Evolutionary conservation across 345 rosid genomes (phyloP).

Genomic region (Cardamine resedifolia): DNA sequence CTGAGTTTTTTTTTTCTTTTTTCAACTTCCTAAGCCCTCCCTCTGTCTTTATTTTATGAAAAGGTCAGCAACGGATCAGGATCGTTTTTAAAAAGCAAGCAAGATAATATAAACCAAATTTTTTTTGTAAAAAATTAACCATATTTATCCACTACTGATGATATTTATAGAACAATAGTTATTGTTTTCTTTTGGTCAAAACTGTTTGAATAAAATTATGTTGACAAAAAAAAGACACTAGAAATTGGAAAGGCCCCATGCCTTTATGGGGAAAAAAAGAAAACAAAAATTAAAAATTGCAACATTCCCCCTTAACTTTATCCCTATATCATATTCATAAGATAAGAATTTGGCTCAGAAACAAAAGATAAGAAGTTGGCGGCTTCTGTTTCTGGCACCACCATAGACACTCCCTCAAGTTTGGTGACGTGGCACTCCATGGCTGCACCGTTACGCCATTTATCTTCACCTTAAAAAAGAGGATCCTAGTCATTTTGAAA

Average conservation of each 20-base stretch:
- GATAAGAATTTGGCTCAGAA: slow-evolving; percentile 10
- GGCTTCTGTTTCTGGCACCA: slow-evolving; percentile 34
- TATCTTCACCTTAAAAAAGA: neutral
- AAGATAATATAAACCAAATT: slow-evolving; percentile 1
- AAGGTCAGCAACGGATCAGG: slow-evolving; percentile 31
- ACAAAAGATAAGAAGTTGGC: slow-evolving; percentile 25
- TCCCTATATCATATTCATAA: neutral
- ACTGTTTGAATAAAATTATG: neutral
- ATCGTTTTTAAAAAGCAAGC: neutral
- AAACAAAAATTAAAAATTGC: neutral
- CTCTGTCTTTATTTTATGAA: slow-evolving; percentile 26
- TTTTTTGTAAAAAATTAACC: too few relatives aligned
- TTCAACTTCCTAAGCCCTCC: neutral
- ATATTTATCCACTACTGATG: neutral
- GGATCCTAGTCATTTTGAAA: neutral
- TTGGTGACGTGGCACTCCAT: slow-evolving; percentile 23
- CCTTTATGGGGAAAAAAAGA: neutral
- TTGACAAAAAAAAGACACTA: neutral
- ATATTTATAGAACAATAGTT: neutral
- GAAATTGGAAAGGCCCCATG: neutral
- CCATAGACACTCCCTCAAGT: slow-evolving; percentile 21
- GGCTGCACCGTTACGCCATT: slow-evolving; percentile 32
- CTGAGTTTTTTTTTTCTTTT: neutral
- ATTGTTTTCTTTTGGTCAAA: too few relatives aligned
- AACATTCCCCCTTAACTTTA: neutral